Evolutionary conservation across 768 basidiomycete genomes (phyloP).

Genomic region (Lentinula raphanica): DNA sequence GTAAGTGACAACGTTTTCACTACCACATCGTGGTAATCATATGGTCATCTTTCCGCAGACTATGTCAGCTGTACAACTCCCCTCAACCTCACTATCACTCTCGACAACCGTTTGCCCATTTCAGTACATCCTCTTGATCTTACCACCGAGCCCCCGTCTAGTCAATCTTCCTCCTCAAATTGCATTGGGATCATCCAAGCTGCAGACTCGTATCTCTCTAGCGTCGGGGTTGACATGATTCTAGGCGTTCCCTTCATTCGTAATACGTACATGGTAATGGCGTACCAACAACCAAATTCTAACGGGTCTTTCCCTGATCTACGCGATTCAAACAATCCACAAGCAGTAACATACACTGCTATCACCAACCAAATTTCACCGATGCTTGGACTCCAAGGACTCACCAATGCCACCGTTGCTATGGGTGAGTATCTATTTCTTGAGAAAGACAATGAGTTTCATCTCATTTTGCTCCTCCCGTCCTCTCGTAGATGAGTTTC

Average conservation of each 20-base stretch:
- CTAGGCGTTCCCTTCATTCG: constrained; percentile 77
- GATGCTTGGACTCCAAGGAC: constrained; percentile 52
- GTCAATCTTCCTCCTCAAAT: constrained; percentile 33
- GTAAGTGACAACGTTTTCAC: constrained; percentile 33
- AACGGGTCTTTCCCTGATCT: constrained; percentile 39
- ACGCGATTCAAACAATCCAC: constrained; percentile 13
- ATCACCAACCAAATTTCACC: constrained; percentile 27
- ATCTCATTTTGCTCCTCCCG: not conserved
- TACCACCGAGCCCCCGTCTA: constrained; percentile 40
- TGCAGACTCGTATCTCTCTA: constrained; percentile 37
- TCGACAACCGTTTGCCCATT: constrained; percentile 52
- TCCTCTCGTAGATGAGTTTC: constrained; percentile 45
- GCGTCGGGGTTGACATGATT: constrained; percentile 57
- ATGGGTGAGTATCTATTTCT: constrained; percentile 19
- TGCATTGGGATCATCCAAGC: constrained; percentile 71
- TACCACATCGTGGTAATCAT: constrained; percentile 4
- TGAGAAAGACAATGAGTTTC: too few relatives aligned
- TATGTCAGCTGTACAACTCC: constrained; percentile 70
- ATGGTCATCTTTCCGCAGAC: constrained; percentile 35
- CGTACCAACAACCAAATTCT: constrained; percentile 44
- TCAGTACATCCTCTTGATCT: constrained; percentile 75
- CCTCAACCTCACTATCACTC: constrained; percentile 65
- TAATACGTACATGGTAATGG: constrained; percentile 74
- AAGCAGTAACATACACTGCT: constrained; percentile 7
- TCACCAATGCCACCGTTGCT: constrained; percentile 60